Conservation (phyloP, 192 early-diverging fungal species). For the Allomyces arbusculus region DNA sequence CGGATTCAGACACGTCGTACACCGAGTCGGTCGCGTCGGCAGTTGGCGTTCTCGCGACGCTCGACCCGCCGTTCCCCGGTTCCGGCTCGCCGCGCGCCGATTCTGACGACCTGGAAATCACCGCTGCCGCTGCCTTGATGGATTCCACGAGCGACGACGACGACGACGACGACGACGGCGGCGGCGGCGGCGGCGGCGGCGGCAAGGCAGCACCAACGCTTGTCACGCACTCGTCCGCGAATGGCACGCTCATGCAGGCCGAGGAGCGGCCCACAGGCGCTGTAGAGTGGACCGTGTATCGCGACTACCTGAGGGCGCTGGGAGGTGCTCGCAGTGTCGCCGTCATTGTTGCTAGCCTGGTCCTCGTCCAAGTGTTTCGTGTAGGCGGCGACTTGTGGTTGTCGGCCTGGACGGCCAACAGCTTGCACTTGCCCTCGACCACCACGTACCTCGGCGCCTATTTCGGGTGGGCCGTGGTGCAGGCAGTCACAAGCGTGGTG, state of each 20-base stretch:
- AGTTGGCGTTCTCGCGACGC: background rate
- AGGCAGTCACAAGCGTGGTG: conserved; percentile 29
- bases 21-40: conserved; percentile 1
- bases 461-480: conserved; percentile 32
- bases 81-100: too few species aligned
- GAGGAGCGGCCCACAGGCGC: conserved; percentile 63
- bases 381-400: conserved; percentile 40
- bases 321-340: conserved; percentile 35
- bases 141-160: background rate
- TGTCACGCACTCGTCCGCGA: background rate
- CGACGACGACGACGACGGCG: conserved; percentile 2
- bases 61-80: too few species aligned
- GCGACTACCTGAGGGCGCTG: conserved; percentile 34
- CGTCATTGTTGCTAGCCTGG: conserved; percentile 21
- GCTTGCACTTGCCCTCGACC: too few species aligned
- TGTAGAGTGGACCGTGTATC: conserved; percentile 33
- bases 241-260: conserved; percentile 44
- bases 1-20: conserved; percentile 7
- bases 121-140: conserved; percentile 1
- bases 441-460: conserved; percentile 21
- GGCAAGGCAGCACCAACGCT: conserved; percentile 4
- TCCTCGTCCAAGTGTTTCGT: conserved; percentile 25
- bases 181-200: conserved; percentile 2
- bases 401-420: conserved; percentile 26
- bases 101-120: background rate